Evolutionary conservation across 2,329 filamentous ascomycete species (phyloP).

Genomic region (Sporothrix protearum): DNA sequence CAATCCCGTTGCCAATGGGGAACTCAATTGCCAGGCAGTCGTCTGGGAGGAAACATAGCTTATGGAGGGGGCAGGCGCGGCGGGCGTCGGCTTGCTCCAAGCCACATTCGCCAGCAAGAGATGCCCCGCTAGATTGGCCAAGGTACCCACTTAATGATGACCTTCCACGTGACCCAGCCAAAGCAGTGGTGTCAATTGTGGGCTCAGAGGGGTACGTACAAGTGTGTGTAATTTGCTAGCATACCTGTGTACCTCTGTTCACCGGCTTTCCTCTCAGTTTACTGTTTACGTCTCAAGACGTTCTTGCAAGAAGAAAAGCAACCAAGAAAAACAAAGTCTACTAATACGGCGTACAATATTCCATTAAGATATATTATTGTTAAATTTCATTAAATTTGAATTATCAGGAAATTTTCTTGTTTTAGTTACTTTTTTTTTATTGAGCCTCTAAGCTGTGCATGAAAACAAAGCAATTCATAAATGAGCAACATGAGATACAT

Average conservation of each 20-base stretch:
- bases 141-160: neutral
- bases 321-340: too few species aligned
- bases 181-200: neutral
- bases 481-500: too few species aligned
- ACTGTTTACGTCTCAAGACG: too few species aligned
- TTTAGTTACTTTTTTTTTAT: too few species aligned
- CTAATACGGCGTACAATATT: too few species aligned
- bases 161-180: neutral
- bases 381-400: too few species aligned
- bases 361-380: too few species aligned
- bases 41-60: neutral
- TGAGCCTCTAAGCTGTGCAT: too few species aligned
- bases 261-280: neutral
- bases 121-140: neutral
- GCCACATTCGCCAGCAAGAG: neutral
- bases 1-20: conserved; percentile 7
- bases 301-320: too few species aligned
- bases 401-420: too few species aligned
- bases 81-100: neutral
- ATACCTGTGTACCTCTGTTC: neutral
- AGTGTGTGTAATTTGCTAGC: neutral
- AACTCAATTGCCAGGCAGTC: conserved; percentile 4
- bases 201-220: neutral
- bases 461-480: too few species aligned
- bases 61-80: neutral